These are phyloP conservation scores for Ophiocordyceps camponoti-saundersi DNA, from an alignment of 2,329 filamentous ascomycete genomes.

Conservation along the genomic window DNA sequence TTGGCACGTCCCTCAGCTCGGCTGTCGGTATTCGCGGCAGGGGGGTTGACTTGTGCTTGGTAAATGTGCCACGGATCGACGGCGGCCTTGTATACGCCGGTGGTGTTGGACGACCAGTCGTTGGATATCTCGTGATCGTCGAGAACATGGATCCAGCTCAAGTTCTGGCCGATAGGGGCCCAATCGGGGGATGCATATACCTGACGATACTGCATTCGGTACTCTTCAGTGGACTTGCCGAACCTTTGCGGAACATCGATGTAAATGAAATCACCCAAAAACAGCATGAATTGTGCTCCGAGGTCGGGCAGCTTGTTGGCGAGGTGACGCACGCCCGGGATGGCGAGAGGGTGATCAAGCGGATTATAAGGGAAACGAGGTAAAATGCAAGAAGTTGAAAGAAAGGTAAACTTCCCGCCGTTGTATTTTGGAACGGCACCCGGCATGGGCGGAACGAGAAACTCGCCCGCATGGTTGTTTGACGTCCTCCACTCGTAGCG, in stretches of 20 bases:
- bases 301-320: constrained; percentile 56
- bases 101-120: constrained; percentile 61
- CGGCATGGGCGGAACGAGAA: constrained; percentile 56
- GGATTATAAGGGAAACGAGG: constrained; percentile 80
- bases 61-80: constrained; percentile 78
- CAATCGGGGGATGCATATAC: constrained; percentile 95
- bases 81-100: constrained; percentile 62
- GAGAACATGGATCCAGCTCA: constrained; percentile 96
- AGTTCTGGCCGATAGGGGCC: constrained; percentile 52
- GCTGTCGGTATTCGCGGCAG: constrained; percentile 36
- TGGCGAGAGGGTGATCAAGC: constrained; percentile 63
- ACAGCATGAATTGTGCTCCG: constrained; percentile 63
- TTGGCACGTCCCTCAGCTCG: constrained; percentile 22
- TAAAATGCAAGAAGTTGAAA: constrained; percentile 87
- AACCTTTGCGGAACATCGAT: constrained; percentile 74
- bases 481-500: constrained; percentile 73
- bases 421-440: constrained; percentile 44
- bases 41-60: constrained; percentile 72
- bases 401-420: constrained; percentile 66
- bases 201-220: constrained; percentile 81
- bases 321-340: constrained; percentile 65
- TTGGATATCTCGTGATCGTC: constrained; percentile 96
- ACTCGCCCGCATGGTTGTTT: constrained; percentile 72
- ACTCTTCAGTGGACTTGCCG: constrained; percentile 55
- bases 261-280: constrained; percentile 79